These are phyloP conservation scores for Ophiocordyceps camponoti-floridani DNA, from an alignment of 2,329 filamentous ascomycete genomes.

Conservation along the genomic window DNA sequence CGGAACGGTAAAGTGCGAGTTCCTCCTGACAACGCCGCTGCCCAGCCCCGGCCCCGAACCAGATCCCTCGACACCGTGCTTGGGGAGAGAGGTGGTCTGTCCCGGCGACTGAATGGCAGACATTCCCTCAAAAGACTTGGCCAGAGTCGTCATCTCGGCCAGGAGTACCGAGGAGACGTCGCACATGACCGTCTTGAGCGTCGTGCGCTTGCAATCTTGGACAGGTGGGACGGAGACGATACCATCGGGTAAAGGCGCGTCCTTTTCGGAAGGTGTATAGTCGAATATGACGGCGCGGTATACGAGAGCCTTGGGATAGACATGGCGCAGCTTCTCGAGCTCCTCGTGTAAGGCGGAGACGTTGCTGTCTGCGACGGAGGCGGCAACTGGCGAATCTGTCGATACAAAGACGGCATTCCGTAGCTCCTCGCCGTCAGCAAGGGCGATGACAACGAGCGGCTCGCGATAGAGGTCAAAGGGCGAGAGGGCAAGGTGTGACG, in stretches of 20 bases:
- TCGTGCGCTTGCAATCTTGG: slow-evolving; percentile 54
- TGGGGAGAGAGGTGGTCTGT: slow-evolving; percentile 19
- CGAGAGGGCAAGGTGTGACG: slow-evolving; percentile 60
- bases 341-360: slow-evolving; percentile 45
- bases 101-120: slow-evolving; percentile 64
- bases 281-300: slow-evolving; percentile 73
- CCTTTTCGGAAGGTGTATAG: slow-evolving; percentile 31
- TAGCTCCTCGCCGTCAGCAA: slow-evolving; percentile 66
- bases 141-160: slow-evolving; percentile 57
- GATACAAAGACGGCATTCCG: slow-evolving; percentile 33
- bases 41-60: slow-evolving; percentile 17
- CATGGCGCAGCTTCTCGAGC: slow-evolving; percentile 51
- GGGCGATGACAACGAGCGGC: slow-evolving; percentile 63
- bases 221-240: slow-evolving; percentile 53
- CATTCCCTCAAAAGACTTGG: slow-evolving; percentile 54
- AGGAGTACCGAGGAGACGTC: slow-evolving; percentile 58
- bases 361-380: slow-evolving; percentile 35
- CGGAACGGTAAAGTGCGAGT: slow-evolving; percentile 33
- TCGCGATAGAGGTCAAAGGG: slow-evolving; percentile 87
- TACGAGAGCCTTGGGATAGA: slow-evolving; percentile 57
- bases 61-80: slow-evolving; percentile 25
- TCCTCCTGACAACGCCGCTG: slow-evolving; percentile 25
- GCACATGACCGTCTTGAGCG: slow-evolving; percentile 66
- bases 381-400: slow-evolving; percentile 31
- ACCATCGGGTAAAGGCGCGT: slow-evolving; percentile 43